These are phyloP conservation scores for Termitomyces sp. DNA, from an alignment of 1,284 basidiomycete genomes.

Conservation along the genomic window DNA sequence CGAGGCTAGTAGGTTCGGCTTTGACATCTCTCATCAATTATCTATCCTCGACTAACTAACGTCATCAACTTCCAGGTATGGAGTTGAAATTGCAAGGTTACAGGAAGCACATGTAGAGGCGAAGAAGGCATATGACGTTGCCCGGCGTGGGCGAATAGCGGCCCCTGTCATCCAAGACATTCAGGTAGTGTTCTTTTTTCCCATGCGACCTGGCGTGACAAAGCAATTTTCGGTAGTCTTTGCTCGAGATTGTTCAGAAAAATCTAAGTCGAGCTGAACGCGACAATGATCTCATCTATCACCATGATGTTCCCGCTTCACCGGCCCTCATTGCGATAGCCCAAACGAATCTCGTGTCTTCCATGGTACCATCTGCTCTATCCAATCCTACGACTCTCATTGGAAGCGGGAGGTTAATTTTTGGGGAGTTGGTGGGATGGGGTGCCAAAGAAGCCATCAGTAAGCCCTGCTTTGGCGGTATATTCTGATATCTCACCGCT, in stretches of 20 bases:
- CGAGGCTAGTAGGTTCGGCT: slow-evolving; percentile 61
- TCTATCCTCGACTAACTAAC: not conserved
- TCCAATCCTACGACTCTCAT: slow-evolving; percentile 52
- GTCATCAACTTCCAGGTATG: slow-evolving; percentile 55
- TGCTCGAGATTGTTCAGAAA: slow-evolving; percentile 66
- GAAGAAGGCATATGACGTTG: slow-evolving; percentile 72
- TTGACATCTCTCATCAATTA: not conserved
- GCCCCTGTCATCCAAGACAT: slow-evolving; percentile 69
- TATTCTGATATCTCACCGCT: not conserved
- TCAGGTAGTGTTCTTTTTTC: slow-evolving; percentile 44
- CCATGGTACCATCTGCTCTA: slow-evolving; percentile 58
- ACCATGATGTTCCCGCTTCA: slow-evolving; percentile 77
- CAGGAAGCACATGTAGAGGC: slow-evolving; percentile 61
- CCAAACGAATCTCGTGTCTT: slow-evolving; percentile 67
- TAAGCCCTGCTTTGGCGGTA: slow-evolving; percentile 24
- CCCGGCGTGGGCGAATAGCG: slow-evolving; percentile 57
- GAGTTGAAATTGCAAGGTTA: slow-evolving; percentile 77
- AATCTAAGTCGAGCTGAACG: slow-evolving; percentile 72
- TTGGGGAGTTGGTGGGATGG: slow-evolving; percentile 79
- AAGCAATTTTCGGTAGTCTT: slow-evolving; percentile 36
- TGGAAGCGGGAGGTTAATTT: slow-evolving; percentile 54
- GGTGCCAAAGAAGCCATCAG: slow-evolving; percentile 89
- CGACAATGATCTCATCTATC: slow-evolving; percentile 97
- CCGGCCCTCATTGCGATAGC: slow-evolving; percentile 66
- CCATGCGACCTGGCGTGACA: slow-evolving; percentile 3